Conservation (phyloP, 768 basidiomycete genomes). For the Tricholoma sp. region DNA sequence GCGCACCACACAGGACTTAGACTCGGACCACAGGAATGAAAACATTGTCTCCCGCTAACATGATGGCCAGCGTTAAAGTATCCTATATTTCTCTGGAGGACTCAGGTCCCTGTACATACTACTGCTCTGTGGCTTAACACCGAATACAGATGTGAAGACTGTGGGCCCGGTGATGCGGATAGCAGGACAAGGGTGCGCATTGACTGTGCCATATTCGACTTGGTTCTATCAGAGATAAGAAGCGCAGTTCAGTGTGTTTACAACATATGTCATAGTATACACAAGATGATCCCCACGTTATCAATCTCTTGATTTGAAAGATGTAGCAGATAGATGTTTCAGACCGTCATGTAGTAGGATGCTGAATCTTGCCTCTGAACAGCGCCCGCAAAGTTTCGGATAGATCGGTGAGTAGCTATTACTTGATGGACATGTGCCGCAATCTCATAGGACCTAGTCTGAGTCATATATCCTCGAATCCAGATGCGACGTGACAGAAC, state of each 20-base stretch:
- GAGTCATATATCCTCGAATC: neutral
- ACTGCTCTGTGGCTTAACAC: neutral
- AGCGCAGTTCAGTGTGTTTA: neutral
- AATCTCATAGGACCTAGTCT: neutral
- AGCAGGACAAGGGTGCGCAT: neutral
- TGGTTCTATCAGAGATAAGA: neutral
- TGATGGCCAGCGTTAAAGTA: neutral
- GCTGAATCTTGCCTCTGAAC: neutral
- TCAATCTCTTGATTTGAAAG: neutral
- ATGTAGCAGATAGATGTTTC: neutral
- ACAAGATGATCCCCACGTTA: neutral
- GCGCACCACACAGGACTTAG: too few relatives aligned
- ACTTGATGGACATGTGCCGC: constrained; percentile 2
- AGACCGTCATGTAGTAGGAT: neutral
- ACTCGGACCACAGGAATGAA: neutral
- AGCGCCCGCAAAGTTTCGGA: neutral
- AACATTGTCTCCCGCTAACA: neutral
- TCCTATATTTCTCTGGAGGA: neutral
- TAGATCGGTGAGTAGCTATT: neutral
- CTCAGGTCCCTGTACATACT: neutral
- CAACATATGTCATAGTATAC: neutral
- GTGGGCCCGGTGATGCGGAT: neutral
- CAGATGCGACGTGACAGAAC: constrained; percentile 11
- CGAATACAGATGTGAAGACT: neutral
- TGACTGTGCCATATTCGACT: neutral